Evolutionary conservation across 306 rosid species (phyloP), one percentile per base, ranked within the genome.

Genomic region (Prunus padus): DNA sequence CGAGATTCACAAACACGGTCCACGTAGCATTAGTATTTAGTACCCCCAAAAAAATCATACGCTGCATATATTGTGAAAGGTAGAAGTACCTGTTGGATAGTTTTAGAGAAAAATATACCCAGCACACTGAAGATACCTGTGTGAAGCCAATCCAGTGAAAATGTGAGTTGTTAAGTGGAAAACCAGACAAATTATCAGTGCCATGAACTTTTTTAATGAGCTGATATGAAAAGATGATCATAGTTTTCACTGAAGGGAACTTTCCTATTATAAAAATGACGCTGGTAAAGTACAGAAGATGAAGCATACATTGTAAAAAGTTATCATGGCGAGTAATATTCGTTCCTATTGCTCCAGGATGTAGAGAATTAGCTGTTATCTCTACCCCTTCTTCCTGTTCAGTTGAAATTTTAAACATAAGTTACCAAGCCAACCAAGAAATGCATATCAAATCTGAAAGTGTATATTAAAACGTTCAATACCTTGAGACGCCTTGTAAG

Each of bases 321-420:
- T 76, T 31, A 63, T 85, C 89, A 77, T 81, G 63, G 51, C 93
- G 86, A 54, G 84, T 79, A 84, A 93, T 80, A 73, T 93, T 88
- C 68, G 98, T 93, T 57, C 33, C 2, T 76, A 86, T 90, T 75
- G 91, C 71, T 75, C 98, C 97, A 7, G 97, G 98, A 85, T 93
- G 98, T 84, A 91, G 80, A 54, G 98, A 76, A 73, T 85, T 89
- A 3, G 80, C 92, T 15, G 90, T 91, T 77, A 93, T 83, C 73
- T 89, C 79, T 63, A 84, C 88, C 68, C 87, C 88, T 86, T 90
- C 96, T 89, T 88, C 92, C 96, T 93, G 84, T 71, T 77, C 67
- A 68, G 63, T 40, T 12, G 7, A 63, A 13, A 18, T 51, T 15
- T 51, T 22, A 51, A 18, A 63, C 19, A 16, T 31, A 15, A 33